A percentile compares a stretch with the other conserved stretches of the same genome.
Evolutionary conservation across 129 eudicot genomes (phyloP).

Genomic region (Silybum marianum): DNA sequence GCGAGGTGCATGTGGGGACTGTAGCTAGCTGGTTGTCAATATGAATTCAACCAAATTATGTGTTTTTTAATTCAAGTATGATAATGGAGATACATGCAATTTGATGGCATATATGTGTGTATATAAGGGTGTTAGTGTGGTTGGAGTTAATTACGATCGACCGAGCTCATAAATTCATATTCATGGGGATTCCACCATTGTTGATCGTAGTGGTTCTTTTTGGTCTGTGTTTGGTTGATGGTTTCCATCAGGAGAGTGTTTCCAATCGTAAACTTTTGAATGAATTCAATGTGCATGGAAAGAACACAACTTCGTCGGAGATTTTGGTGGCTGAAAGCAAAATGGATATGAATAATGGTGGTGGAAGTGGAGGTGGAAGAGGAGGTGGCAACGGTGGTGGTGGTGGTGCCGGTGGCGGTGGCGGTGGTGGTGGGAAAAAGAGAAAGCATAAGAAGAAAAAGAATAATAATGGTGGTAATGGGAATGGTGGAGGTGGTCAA

Average conservation of each 20-base stretch:
- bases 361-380: not conserved
- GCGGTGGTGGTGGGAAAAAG: not conserved
- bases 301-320: conserved; percentile 21
- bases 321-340: conserved; percentile 20
- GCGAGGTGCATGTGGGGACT: conserved; percentile 34
- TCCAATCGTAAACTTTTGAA: conserved; percentile 13
- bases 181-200: conserved; percentile 33
- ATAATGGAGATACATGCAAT: not conserved
- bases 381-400: not conserved
- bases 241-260: conserved; percentile 19
- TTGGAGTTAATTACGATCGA: conserved; percentile 4
- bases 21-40: conserved; percentile 24
- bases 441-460: not conserved
- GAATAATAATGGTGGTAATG: not conserved
- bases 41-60: conserved; percentile 4
- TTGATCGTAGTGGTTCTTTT: conserved; percentile 23
- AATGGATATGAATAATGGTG: conserved; percentile 6
- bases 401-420: not conserved
- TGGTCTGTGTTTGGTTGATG: conserved; percentile 37
- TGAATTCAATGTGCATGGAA: conserved; percentile 4
- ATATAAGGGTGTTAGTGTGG: conserved; percentile 24
- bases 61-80: conserved; percentile 15
- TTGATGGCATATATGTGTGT: conserved; percentile 6
- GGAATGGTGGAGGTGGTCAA: not conserved
- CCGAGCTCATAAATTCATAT: not conserved